These are phyloP conservation scores for Agrocybe pediades DNA, from an alignment of 768 basidiomycete genomes.

Conservation along the genomic window DNA sequence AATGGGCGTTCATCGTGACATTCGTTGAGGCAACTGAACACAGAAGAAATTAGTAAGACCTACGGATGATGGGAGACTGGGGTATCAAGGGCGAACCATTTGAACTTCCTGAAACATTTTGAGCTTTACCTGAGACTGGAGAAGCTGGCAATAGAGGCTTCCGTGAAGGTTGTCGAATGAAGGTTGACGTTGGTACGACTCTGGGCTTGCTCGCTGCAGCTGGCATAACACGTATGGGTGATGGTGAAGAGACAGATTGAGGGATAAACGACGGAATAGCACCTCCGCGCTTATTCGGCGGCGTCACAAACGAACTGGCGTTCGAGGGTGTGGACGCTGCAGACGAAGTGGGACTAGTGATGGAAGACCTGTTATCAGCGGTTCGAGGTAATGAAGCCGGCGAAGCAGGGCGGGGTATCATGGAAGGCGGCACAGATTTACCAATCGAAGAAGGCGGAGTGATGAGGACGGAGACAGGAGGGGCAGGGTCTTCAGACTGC, in stretches of 20 bases:
- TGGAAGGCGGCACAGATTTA: slow-evolving; percentile 19
- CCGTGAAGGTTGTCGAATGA: slow-evolving; percentile 46
- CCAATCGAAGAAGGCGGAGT: slow-evolving; percentile 9
- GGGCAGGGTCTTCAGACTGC: slow-evolving; percentile 17
- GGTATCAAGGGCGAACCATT: slow-evolving; percentile 68
- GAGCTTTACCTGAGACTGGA: slow-evolving; percentile 23
- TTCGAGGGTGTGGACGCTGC: slow-evolving; percentile 34
- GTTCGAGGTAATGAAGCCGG: slow-evolving; percentile 34
- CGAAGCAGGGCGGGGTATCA: slow-evolving; percentile 28
- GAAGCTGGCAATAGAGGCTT: slow-evolving; percentile 34
- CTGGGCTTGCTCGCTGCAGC: slow-evolving; percentile 30
- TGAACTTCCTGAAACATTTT: slow-evolving; percentile 23
- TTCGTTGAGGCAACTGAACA: slow-evolving; percentile 32
- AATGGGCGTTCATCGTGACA: slow-evolving; percentile 34
- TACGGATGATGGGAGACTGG: slow-evolving; percentile 53
- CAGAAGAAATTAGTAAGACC: slow-evolving; percentile 58
- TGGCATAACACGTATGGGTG: slow-evolving; percentile 33
- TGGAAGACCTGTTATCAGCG: slow-evolving; percentile 22
- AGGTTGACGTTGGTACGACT: slow-evolving; percentile 35
- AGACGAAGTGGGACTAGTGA: slow-evolving; percentile 49
- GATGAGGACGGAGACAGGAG: slow-evolving; percentile 15
- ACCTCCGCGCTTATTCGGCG: slow-evolving; percentile 54
- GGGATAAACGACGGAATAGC: slow-evolving; percentile 60
- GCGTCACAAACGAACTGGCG: slow-evolving; percentile 43
- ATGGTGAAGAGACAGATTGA: slow-evolving; percentile 52